These are phyloP conservation scores for Plasmodium fragile DNA, from an alignment of 169 alveolate genomes.

Conservation along the genomic window DNA sequence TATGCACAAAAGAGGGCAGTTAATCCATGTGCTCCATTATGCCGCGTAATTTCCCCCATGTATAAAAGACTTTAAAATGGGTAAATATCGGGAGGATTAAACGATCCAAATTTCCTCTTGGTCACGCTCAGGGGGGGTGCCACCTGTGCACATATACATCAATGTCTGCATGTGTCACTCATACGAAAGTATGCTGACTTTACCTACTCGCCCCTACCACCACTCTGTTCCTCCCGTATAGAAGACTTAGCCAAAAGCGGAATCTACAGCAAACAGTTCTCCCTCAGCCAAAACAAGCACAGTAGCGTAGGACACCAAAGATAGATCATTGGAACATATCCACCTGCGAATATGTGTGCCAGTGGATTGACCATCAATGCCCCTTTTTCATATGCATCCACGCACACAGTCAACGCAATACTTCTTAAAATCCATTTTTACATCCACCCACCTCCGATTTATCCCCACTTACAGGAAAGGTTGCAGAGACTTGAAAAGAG, in stretches of 20 bases:
- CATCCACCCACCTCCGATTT: background rate
- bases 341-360: background rate
- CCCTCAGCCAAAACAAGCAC: slow-evolving; percentile 66
- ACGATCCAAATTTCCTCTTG: background rate
- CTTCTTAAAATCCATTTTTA: background rate
- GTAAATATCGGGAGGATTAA: background rate
- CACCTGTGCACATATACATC: background rate
- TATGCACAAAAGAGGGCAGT: slow-evolving; percentile 1
- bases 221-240: background rate
- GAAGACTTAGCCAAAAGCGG: slow-evolving; percentile 50
- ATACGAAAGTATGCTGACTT: background rate
- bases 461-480: slow-evolving; percentile 25
- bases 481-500: slow-evolving; percentile 67
- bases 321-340: background rate
- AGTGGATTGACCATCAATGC: background rate
- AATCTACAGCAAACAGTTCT: slow-evolving; percentile 57
- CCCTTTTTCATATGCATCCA: background rate
- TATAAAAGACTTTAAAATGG: slow-evolving; percentile 41
- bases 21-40: background rate
- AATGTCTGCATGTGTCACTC: background rate
- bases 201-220: background rate
- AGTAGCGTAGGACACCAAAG: slow-evolving; percentile 27
- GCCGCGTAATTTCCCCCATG: slow-evolving; percentile 1
- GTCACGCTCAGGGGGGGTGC: background rate
- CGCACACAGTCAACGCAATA: background rate